These are phyloP conservation scores for Komagataella phaffii DNA, from an alignment of 805 yeast species.

Conservation along the genomic window DNA sequence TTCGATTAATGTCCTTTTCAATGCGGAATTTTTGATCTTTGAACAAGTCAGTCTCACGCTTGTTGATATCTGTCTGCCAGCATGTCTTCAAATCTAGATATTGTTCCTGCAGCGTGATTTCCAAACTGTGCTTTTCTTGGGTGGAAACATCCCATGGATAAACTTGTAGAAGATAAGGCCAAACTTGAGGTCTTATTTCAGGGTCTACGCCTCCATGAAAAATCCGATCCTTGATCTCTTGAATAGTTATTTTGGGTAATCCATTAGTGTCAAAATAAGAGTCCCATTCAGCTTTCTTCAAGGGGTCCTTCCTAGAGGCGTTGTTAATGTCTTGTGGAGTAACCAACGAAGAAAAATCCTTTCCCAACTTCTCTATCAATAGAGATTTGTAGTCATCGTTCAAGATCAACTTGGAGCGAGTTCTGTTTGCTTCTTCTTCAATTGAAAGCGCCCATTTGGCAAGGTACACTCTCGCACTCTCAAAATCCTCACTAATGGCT, in stretches of 20 bases:
- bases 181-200: slow-evolving; percentile 53
- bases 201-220: slow-evolving; percentile 81
- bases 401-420: slow-evolving; percentile 35
- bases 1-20: slow-evolving; percentile 86
- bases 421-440: slow-evolving; percentile 76
- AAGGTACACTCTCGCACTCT: slow-evolving; percentile 78
- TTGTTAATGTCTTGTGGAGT: slow-evolving; percentile 46
- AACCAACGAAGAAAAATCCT: slow-evolving; percentile 27
- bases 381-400: slow-evolving; percentile 44
- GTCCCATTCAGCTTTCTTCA: slow-evolving; percentile 69
- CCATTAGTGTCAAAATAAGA: slow-evolving; percentile 76
- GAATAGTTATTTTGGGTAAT: slow-evolving; percentile 52
- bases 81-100: slow-evolving; percentile 42
- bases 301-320: slow-evolving; percentile 53
- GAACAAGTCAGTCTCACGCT: slow-evolving; percentile 40
- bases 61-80: slow-evolving; percentile 54
- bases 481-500: slow-evolving; percentile 79
- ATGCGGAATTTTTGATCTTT: slow-evolving; percentile 81
- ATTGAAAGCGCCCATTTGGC: slow-evolving; percentile 97
- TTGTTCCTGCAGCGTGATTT: slow-evolving; percentile 37
- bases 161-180: slow-evolving; percentile 76
- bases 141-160: slow-evolving; percentile 79
- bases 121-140: slow-evolving; percentile 51
- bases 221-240: slow-evolving; percentile 69
- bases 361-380: slow-evolving; percentile 50